Percentiles rank a stretch among this genome's conserved stretches.
Evolutionary conservation across 768 basidiomycete genomes (phyloP).

Genomic region (Lyophyllum semitale): DNA sequence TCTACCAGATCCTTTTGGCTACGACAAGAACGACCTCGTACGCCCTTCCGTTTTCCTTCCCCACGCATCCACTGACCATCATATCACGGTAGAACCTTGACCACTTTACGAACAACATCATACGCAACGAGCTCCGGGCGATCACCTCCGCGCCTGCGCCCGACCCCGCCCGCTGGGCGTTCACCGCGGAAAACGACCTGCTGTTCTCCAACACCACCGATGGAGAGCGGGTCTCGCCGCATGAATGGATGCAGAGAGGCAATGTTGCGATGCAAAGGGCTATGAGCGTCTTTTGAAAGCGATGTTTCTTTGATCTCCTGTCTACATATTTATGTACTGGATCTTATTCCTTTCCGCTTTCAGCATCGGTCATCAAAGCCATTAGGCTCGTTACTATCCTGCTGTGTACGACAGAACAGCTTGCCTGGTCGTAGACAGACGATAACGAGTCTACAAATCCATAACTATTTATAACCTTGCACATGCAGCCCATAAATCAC

Average conservation of each 20-base stretch:
- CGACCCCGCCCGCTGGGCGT: constrained; percentile 62
- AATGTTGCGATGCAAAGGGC: constrained; percentile 42
- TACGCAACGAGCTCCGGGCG: constrained; percentile 66
- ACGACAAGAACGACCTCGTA: constrained; percentile 75
- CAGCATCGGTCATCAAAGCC: no score
- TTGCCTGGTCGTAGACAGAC: no score
- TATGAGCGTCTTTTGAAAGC: constrained; percentile 26
- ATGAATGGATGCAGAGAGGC: constrained; percentile 60
- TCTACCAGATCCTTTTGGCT: constrained; percentile 50
- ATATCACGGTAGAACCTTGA: constrained; percentile 52
- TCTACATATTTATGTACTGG: neutral
- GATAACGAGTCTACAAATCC: no score
- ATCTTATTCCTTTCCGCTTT: no score
- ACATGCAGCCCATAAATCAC: no score
- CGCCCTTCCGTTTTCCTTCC: constrained; percentile 20
- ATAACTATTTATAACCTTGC: no score
- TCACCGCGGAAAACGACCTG: constrained; percentile 58
- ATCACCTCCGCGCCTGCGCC: constrained; percentile 62
- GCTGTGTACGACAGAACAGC: no score
- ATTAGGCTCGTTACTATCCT: no score
- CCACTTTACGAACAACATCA: constrained; percentile 71
- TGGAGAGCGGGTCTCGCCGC: constrained; percentile 49
- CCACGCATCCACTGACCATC: neutral
- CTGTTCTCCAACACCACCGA: constrained; percentile 41
- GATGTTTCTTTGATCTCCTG: neutral